Percentiles rank a stretch among this genome's conserved stretches.
These are phyloP conservation scores for Arthrobotrys pseudoclavata DNA, from an alignment of 2,329 filamentous ascomycete genomes.

Conservation along the genomic window DNA sequence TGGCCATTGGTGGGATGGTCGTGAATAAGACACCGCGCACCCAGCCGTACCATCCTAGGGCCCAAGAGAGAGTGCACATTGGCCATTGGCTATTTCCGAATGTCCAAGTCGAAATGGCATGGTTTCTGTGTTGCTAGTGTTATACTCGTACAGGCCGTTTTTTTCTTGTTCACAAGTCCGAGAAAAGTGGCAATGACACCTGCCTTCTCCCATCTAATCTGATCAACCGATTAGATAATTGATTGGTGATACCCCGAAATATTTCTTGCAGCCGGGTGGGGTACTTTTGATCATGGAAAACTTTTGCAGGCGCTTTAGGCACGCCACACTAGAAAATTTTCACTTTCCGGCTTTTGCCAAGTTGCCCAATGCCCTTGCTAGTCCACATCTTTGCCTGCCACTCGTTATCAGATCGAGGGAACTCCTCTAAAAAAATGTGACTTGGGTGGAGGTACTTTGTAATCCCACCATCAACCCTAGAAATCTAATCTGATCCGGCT, in stretches of 20 bases:
- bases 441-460: slow-evolving; percentile 27
- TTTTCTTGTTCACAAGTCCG: slow-evolving; percentile 2
- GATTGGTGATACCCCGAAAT: slow-evolving; percentile 40
- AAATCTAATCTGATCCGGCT: slow-evolving; percentile 61
- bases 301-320: slow-evolving; percentile 38
- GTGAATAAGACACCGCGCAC: slow-evolving; percentile 15
- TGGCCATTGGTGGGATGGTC: slow-evolving; percentile 33
- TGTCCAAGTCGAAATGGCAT: slow-evolving; percentile 12
- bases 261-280: slow-evolving; percentile 39
- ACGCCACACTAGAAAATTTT: slow-evolving; percentile 57
- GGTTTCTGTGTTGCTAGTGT: slow-evolving; percentile 37
- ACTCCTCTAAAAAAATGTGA: slow-evolving; percentile 57
- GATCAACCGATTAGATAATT: slow-evolving; percentile 61
- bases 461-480: slow-evolving; percentile 33
- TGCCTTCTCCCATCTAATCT: slow-evolving; percentile 57
- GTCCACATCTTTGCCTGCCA: slow-evolving; percentile 36
- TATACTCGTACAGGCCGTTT: slow-evolving; percentile 19
- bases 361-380: slow-evolving; percentile 46
- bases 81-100: slow-evolving; percentile 1
- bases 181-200: slow-evolving; percentile 16
- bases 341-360: slow-evolving; percentile 46
- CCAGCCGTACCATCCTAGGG: slow-evolving; percentile 13
- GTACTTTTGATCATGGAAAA: slow-evolving; percentile 26
- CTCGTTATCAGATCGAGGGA: slow-evolving; percentile 58
- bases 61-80: slow-evolving; percentile 6